Evolutionary conservation across 2,329 filamentous ascomycete genomes (phyloP).

Genomic region (Leptographium radiaticola): DNA sequence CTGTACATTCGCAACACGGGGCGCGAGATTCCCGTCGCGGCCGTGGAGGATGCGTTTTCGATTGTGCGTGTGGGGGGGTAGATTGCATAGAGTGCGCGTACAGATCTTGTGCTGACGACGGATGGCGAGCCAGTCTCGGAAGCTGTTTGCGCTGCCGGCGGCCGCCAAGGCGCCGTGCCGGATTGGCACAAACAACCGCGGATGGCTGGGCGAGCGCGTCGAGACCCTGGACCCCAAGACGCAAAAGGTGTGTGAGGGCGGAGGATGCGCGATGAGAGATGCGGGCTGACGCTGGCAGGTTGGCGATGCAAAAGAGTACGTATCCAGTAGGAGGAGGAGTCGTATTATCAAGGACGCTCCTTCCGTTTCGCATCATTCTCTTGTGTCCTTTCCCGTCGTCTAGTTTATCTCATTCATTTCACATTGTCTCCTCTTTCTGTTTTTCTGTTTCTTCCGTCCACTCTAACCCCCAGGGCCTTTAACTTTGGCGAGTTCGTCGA

Average conservation of each 20-base stretch:
- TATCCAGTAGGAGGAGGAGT: no score
- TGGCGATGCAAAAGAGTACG: constrained; percentile 80
- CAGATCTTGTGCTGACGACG: background rate
- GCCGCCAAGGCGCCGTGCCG: constrained; percentile 63
- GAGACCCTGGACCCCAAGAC: constrained; percentile 78
- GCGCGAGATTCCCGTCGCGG: constrained; percentile 49
- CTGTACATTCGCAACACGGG: constrained; percentile 73
- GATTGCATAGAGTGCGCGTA: background rate
- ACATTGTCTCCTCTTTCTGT: no score
- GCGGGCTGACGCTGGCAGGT: constrained; percentile 29
- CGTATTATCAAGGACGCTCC: no score
- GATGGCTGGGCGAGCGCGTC: constrained; percentile 78
- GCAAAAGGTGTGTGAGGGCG: constrained; percentile 46
- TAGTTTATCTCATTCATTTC: no score
- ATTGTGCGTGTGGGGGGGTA: constrained; percentile 35
- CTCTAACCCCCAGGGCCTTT: constrained; percentile 51
- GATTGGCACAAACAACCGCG: constrained; percentile 71
- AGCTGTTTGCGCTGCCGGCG: constrained; percentile 57
- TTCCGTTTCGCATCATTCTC: no score
- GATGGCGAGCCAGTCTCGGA: constrained; percentile 39
- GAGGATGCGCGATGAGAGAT: background rate
- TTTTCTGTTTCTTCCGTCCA: background rate
- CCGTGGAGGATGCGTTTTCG: constrained; percentile 60
- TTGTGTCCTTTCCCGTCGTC: background rate
- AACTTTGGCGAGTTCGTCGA: constrained; percentile 72